A percentile compares a stretch with the other conserved stretches of the same genome.
Conservation (phyloP, 345 rosid species). For the Hibiscus mutabilis region DNA sequence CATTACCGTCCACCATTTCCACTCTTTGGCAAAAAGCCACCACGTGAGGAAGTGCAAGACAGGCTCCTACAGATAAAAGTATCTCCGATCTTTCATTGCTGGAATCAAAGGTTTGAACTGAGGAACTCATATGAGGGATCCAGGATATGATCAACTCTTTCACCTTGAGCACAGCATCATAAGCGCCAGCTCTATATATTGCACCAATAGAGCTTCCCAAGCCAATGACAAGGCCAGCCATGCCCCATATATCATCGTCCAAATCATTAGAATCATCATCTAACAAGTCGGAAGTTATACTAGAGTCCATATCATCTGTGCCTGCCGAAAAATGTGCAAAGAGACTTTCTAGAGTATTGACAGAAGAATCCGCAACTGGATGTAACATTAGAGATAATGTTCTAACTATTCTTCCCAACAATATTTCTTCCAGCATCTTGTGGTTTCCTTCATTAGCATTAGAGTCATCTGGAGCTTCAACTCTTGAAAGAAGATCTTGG, state of each 20-base stretch:
- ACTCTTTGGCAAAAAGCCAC: constrained; percentile 74
- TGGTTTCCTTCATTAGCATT: constrained; percentile 39
- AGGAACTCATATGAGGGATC: constrained; percentile 52
- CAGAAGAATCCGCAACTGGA: constrained; percentile 37
- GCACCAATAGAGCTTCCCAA: constrained; percentile 70
- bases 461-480: constrained; percentile 36
- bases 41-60: constrained; percentile 64
- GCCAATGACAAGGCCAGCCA: constrained; percentile 84
- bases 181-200: constrained; percentile 65
- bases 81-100: constrained; percentile 32
- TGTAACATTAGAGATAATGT: constrained; percentile 41
- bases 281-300: constrained; percentile 31
- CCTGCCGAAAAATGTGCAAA: constrained; percentile 35
- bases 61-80: constrained; percentile 67
- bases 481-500: constrained; percentile 65
- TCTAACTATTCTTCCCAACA: constrained; percentile 57
- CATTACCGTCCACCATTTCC: constrained; percentile 59
- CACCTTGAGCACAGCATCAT: constrained; percentile 55
- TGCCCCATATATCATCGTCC: constrained; percentile 91
- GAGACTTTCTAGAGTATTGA: constrained; percentile 41
- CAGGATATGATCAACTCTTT: constrained; percentile 73
- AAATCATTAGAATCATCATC: constrained; percentile 43
- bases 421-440: constrained; percentile 49
- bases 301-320: constrained; percentile 20
- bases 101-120: constrained; percentile 28